Percentiles rank a stretch among this genome's conserved stretches.
Conservation (phyloP, 495 filamentous ascomycete species). For the Penicillium cosmopolitanum region DNA sequence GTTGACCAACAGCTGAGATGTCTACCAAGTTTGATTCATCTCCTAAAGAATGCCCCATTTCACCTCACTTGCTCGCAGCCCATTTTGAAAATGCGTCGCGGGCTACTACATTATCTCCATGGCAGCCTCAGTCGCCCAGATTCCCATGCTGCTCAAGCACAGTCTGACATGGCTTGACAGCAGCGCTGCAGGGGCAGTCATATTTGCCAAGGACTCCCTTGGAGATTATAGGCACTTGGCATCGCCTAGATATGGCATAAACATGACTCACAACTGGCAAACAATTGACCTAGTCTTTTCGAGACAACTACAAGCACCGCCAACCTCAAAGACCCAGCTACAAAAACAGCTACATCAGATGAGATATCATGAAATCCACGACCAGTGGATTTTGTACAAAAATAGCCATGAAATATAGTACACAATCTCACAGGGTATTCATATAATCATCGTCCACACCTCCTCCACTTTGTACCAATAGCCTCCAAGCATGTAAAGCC, state of each 20-base stretch:
- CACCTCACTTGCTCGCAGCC: neutral
- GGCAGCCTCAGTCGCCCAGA: neutral
- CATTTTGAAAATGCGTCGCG: neutral
- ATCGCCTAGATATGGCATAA: too few relatives aligned
- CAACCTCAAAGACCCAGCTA: neutral
- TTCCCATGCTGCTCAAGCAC: neutral
- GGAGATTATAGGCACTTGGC: too few relatives aligned
- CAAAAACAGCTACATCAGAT: neutral
- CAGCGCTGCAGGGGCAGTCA: too few relatives aligned
- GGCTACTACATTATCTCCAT: neutral
- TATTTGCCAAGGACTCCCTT: too few relatives aligned
- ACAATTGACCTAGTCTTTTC: neutral
- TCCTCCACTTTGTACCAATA: neutral
- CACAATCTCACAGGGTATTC: constrained; percentile 6
- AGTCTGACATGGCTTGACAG: neutral
- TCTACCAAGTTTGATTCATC: neutral
- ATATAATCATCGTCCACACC: neutral
- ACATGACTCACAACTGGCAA: too few relatives aligned
- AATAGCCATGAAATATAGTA: constrained; percentile 10
- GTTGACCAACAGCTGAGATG: constrained; percentile 40
- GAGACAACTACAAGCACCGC: neutral
- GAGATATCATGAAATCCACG: constrained; percentile 2
- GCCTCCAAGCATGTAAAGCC: too few relatives aligned
- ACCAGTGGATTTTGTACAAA: constrained; percentile 9
- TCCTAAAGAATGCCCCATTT: neutral